These are phyloP conservation scores for Fusarium sp. DNA, from an alignment of 2,329 filamentous ascomycete genomes.

Conservation along the genomic window DNA sequence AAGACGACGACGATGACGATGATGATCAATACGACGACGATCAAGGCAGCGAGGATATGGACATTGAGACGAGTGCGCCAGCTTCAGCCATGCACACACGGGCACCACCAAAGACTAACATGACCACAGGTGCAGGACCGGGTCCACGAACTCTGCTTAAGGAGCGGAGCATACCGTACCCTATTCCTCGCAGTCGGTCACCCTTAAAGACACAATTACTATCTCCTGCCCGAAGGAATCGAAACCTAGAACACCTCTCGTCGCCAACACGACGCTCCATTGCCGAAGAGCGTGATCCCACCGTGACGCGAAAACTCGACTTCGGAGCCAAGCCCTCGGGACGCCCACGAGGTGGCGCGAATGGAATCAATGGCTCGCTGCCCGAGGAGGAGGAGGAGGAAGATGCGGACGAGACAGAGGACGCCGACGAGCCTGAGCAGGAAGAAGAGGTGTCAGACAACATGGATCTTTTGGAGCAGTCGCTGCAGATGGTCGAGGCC, in stretches of 20 bases:
- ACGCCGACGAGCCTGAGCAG: conserved; percentile 40
- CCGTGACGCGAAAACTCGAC: conserved; percentile 67
- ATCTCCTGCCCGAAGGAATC: conserved; percentile 72
- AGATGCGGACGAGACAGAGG: conserved; percentile 44
- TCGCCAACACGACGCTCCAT: conserved; percentile 59
- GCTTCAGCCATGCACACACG: not conserved
- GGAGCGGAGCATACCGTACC: conserved; percentile 60
- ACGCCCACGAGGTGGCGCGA: conserved; percentile 34
- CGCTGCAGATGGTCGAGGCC: conserved; percentile 56
- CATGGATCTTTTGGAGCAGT: conserved; percentile 54
- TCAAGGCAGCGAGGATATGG: conserved; percentile 62
- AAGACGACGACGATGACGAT: conserved; percentile 38
- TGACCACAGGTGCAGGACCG: conserved; percentile 60
- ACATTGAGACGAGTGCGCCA: conserved; percentile 61
- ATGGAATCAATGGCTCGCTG: conserved; percentile 46
- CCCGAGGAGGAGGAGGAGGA: conserved; percentile 47
- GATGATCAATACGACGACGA: conserved; percentile 39
- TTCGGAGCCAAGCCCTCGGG: conserved; percentile 52
- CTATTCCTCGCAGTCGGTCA: conserved; percentile 64
- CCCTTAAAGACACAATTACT: conserved; percentile 72
- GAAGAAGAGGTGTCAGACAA: conserved; percentile 42
- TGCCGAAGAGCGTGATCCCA: conserved; percentile 49
- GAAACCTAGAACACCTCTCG: conserved; percentile 65
- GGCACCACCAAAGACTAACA: conserved; percentile 33
- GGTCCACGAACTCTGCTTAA: conserved; percentile 66